Conservation (phyloP, 441 rosid genomes). For the Gossypium davidsonii region DNA sequence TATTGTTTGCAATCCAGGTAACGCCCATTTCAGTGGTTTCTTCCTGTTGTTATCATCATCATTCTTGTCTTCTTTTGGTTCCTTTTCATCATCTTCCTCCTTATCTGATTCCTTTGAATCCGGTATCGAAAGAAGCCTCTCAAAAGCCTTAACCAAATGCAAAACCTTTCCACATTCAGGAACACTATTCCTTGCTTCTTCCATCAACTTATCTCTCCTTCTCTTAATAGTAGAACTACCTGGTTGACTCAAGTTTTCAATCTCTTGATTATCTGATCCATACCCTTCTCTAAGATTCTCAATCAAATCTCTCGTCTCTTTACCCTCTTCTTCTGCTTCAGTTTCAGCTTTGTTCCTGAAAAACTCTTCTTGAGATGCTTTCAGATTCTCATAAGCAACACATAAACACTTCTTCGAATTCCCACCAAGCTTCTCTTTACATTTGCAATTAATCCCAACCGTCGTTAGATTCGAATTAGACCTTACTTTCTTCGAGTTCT, state of each 20-base stretch:
- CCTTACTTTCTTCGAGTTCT: conserved; percentile 50
- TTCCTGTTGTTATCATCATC: conserved; percentile 13
- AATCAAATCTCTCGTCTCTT: conserved; percentile 25
- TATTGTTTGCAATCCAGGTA: conserved; percentile 53
- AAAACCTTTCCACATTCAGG: conserved; percentile 66
- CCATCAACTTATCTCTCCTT: conserved; percentile 61
- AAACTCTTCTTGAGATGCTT: conserved; percentile 84
- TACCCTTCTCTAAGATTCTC: conserved; percentile 24
- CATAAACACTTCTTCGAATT: conserved; percentile 60
- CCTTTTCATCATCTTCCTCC: conserved; percentile 26
- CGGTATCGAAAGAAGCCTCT: conserved; percentile 45
- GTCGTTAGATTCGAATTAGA: conserved; percentile 16
- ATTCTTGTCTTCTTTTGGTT: conserved; percentile 5
- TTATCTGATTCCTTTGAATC: conserved; percentile 28
- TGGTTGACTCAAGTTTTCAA: conserved; percentile 13
- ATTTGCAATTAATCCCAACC: conserved; percentile 43
- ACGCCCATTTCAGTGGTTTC: conserved; percentile 50
- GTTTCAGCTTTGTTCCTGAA: conserved; percentile 27
- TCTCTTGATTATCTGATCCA: conserved; percentile 18
- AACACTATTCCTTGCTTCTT: conserved; percentile 53
- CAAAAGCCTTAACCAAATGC: conserved; percentile 83
- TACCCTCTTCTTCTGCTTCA: conserved; percentile 23
- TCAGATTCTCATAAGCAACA: conserved; percentile 65
- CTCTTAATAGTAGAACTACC: conserved; percentile 58
- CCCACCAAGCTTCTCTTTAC: conserved; percentile 46